Conservation (phyloP, 192 early-diverging fungal species). For the Gonapodya prolifera region DNA sequence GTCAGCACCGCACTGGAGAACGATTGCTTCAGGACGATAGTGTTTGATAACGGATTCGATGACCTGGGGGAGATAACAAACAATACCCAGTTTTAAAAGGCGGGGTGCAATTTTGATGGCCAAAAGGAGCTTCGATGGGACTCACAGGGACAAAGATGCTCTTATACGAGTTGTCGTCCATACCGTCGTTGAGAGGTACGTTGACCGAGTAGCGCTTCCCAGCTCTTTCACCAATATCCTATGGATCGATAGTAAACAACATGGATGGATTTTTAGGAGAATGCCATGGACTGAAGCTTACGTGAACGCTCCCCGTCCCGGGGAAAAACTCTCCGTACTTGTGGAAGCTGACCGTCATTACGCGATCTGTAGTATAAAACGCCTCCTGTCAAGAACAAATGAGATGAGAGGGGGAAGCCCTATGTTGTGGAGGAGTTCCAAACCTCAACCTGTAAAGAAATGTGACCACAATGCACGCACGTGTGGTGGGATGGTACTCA, state of each 20-base stretch:
- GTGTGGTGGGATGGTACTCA: conserved; percentile 25
- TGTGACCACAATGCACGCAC: too few species aligned
- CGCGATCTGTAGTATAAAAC: conserved; percentile 78
- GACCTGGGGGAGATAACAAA: conserved; percentile 33
- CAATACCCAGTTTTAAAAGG: too few species aligned
- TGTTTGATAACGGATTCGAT: conserved; percentile 89
- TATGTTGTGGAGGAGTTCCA: neutral
- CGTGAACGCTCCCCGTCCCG: conserved; percentile 87
- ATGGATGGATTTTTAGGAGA: conserved; percentile 5
- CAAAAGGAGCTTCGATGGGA: neutral
- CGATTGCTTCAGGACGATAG: conserved; percentile 80
- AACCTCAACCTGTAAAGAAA: neutral
- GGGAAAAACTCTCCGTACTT: conserved; percentile 95
- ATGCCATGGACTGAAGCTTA: conserved; percentile 23
- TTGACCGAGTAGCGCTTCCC: conserved; percentile 93
- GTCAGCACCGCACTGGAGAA: conserved; percentile 95
- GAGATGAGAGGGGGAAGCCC: neutral
- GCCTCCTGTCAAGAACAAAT: conserved; percentile 53
- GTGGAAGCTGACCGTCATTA: conserved; percentile 96
- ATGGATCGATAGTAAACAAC: neutral
- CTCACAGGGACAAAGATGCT: conserved; percentile 32
- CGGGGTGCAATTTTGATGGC: too few species aligned
- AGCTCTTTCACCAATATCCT: conserved; percentile 82
- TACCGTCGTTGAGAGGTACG: conserved; percentile 86
- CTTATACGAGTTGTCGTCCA: conserved; percentile 79